Evolutionary conservation across 2,329 filamentous ascomycete species (phyloP), one percentile per base, ranked within the genome.

Genomic region (Apiospora rasikravindrae): DNA sequence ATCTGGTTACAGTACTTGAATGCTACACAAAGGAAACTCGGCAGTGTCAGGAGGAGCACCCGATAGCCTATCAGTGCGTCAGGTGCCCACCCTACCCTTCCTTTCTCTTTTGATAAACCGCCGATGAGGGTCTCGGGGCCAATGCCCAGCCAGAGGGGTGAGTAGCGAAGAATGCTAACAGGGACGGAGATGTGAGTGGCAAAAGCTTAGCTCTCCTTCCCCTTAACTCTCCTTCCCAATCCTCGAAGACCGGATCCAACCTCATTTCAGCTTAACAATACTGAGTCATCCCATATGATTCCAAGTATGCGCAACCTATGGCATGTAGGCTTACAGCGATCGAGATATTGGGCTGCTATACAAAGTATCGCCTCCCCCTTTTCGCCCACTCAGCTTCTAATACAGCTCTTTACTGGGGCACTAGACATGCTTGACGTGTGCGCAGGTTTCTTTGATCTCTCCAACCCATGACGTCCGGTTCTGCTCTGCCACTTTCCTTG

Each of bases 11-110:
- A 49, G 45, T 49, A n/a, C 33, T 40, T 64, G 6, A 22, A n/a
- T 40, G 57, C 40, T 64, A 64, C 57, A 64, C 57, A n/a, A 24
- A 13, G 57, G 33, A 64, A 3, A 64, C 57, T 64, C 57, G 57
- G 57, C 57, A 64, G 57, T 64, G 57, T 40, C 57, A 64, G 57
- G 53, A 61, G 29, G 29, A 64, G 33, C 19, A n/a, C 33, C 57
- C 29, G 57, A 14, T 64, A 40, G 29, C 57, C 29, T 64, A 40
- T 40, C 33, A 40, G 8, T 40, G 22, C 29, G 24, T 10, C 33
- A 40, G 29, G 29, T 40, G 33, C 33, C 33, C 29, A 64, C 57
- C 4, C 29, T 33, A 64, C 33, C 29, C 22, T 40, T 7, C 33
- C n/a, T 6, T 40, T n/a, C 33, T 40, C 57, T 24, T 40, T 40